These are phyloP conservation scores for Talaromyces liani DNA, from an alignment of 495 filamentous ascomycete species.

Conservation along the genomic window DNA sequence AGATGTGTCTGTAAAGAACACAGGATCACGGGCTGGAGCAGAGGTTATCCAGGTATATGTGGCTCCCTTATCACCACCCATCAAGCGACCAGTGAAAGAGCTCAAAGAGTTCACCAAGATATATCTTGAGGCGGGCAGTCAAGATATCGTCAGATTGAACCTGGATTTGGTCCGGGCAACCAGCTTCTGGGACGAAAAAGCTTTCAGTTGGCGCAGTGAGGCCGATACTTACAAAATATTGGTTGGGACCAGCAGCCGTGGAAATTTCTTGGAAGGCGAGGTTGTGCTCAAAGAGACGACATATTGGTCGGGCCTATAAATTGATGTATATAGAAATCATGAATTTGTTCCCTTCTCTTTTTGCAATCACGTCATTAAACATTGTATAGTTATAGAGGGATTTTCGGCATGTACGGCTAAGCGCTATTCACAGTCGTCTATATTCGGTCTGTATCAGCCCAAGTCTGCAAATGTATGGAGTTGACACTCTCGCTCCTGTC, in stretches of 20 bases:
- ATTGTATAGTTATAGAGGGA: neutral
- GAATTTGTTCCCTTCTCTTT: neutral
- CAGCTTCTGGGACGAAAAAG: conserved; percentile 69
- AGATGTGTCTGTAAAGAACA: conserved; percentile 60
- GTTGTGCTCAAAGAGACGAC: conserved; percentile 13
- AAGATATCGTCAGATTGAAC: conserved; percentile 53
- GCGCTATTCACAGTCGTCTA: neutral
- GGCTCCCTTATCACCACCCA: conserved; percentile 34
- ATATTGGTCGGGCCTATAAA: conserved; percentile 12
- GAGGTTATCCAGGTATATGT: conserved; percentile 74
- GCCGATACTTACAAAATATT: neutral
- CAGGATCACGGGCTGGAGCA: conserved; percentile 53
- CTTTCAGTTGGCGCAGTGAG: neutral
- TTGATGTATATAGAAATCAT: neutral
- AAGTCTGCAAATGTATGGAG: conserved; percentile 16
- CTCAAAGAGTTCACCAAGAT: conserved; percentile 78
- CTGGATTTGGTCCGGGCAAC: conserved; percentile 67
- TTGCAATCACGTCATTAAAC: neutral
- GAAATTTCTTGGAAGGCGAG: conserved; percentile 8
- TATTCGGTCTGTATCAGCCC: conserved; percentile 20
- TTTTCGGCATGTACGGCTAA: neutral
- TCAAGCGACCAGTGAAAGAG: conserved; percentile 65
- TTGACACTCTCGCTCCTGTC: conserved; percentile 18
- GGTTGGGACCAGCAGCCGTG: conserved; percentile 1
- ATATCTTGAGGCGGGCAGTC: conserved; percentile 57